phyloP scores from a whole-genome alignment of 2,329 filamentous ascomycete genomes.

The Venturia aucupariae region DNA sequence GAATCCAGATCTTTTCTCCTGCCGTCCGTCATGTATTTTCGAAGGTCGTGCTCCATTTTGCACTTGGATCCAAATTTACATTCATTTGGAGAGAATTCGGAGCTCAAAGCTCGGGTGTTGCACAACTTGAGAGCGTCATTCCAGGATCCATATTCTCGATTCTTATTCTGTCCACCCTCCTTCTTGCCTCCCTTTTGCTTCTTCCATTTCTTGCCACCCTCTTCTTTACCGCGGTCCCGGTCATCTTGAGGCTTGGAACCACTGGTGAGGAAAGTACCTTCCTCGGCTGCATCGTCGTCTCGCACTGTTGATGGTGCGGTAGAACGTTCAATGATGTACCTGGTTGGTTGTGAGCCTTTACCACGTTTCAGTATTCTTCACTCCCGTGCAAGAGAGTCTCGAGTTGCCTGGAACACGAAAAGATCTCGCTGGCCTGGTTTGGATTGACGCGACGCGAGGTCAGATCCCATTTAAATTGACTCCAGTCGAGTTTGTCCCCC shows the following conservation, averaged over 20 bases:
- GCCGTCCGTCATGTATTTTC: conserved; percentile 74
- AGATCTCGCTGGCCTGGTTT: no score
- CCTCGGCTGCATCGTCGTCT: conserved; percentile 29
- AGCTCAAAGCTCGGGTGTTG: conserved; percentile 56
- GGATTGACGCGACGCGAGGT: no score
- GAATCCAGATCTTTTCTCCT: conserved; percentile 58
- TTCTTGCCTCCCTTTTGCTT: conserved; percentile 43
- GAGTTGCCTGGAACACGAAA: not conserved
- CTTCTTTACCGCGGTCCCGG: not conserved
- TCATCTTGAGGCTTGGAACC: conserved; percentile 4
- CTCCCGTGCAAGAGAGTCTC: not conserved
- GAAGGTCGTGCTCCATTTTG: conserved; percentile 72
- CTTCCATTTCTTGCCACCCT: conserved; percentile 24
- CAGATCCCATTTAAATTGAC: no score
- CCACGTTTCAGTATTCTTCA: not conserved
- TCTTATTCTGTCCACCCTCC: conserved; percentile 70
- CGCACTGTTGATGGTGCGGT: not conserved
- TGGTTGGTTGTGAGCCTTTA: conserved; percentile 15
- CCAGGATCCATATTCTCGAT: conserved; percentile 70
- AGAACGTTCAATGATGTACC: conserved; percentile 21
- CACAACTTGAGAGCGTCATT: conserved; percentile 71
- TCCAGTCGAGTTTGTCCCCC: no score
- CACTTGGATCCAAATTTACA: conserved; percentile 77
- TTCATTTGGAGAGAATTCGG: conserved; percentile 70
- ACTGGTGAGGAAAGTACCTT: not conserved